Evolutionary conservation across 495 filamentous ascomycete species (phyloP).

Genomic region (Daldinia bambusicola): DNA sequence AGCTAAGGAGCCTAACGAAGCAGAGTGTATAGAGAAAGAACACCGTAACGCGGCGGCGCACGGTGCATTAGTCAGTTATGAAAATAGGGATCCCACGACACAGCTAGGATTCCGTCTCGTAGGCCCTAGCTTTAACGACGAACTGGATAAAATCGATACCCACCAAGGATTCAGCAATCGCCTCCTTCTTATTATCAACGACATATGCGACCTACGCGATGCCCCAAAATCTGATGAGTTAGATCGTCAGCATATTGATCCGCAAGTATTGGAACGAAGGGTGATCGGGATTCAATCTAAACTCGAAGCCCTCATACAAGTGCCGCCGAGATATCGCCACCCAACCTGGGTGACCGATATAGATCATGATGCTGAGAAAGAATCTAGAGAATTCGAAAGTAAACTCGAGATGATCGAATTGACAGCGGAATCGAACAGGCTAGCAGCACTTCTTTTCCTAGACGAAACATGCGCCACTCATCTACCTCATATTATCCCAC

Average conservation of each 20-base stretch:
- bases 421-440: conserved; percentile 14
- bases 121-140: not conserved
- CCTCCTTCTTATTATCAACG: conserved; percentile 14
- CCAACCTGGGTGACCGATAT: not conserved
- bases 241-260: not conserved
- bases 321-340: not conserved
- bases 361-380: not conserved
- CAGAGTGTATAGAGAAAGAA: not conserved
- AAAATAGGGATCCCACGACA: not conserved
- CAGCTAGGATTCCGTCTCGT: not conserved
- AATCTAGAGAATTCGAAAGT: not conserved
- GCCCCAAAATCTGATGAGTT: not conserved
- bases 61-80: not conserved
- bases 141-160: conserved; percentile 15
- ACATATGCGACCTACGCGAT: conserved; percentile 20
- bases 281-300: not conserved
- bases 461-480: conserved; percentile 12
- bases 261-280: not conserved
- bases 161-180: conserved; percentile 13
- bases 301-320: not conserved
- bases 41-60: not conserved
- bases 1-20: not conserved
- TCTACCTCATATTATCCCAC: conserved; percentile 9
- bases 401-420: conserved; percentile 3
- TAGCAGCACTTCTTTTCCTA: conserved; percentile 13